phyloP scores from a whole-genome alignment of 2,329 filamentous ascomycete species.

The Massarina eburnea region DNA sequence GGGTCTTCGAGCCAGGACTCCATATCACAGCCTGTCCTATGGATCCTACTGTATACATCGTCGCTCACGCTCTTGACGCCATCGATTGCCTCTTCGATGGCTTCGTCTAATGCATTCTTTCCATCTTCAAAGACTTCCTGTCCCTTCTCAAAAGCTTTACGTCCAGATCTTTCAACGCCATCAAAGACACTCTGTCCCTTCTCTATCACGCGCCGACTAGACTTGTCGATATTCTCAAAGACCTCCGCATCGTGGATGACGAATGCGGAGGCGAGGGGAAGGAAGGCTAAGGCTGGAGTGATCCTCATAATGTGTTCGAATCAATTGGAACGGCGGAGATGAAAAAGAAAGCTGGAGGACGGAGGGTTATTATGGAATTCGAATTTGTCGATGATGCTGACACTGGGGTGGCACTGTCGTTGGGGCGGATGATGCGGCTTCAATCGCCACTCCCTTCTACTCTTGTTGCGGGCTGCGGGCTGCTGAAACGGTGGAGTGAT shows the following conservation, averaged over 20 bases:
- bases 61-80: slow-evolving; percentile 30
- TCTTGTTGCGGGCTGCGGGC: neutral
- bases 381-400: slow-evolving; percentile 34
- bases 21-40: slow-evolving; percentile 49
- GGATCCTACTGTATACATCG: slow-evolving; percentile 44
- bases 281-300: slow-evolving; percentile 51
- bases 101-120: slow-evolving; percentile 48
- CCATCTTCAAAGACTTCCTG: slow-evolving; percentile 31
- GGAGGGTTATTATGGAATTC: neutral
- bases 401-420: slow-evolving; percentile 19
- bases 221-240: slow-evolving; percentile 40
- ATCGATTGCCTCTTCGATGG: slow-evolving; percentile 45
- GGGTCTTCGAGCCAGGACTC: slow-evolving; percentile 50
- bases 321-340: slow-evolving; percentile 9
- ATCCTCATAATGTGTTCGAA: slow-evolving; percentile 50
- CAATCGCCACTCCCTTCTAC: neutral
- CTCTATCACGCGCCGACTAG: slow-evolving; percentile 20
- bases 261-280: slow-evolving; percentile 54
- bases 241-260: slow-evolving; percentile 56
- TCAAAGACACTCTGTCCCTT: slow-evolving; percentile 38
- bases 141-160: slow-evolving; percentile 18
- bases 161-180: slow-evolving; percentile 29
- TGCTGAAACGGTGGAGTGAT: neutral
- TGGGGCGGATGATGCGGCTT: slow-evolving; percentile 12
- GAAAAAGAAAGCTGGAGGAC: slow-evolving; percentile 1